Conservation (phyloP, 352 stramenopile genomes). For the Blastocystis sp. region DNA sequence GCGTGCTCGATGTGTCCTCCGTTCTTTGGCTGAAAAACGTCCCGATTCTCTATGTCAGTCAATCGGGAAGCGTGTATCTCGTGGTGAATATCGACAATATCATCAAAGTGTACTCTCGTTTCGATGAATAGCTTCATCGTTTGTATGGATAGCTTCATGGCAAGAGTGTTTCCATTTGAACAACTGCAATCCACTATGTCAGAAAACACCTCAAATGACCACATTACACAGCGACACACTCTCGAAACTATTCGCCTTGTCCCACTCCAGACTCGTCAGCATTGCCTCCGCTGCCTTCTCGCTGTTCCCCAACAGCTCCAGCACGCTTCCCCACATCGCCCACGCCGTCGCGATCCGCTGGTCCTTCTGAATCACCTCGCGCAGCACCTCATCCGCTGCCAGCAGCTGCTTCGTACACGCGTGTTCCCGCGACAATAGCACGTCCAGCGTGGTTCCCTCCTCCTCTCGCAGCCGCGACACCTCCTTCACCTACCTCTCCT, state of each 20-base stretch:
- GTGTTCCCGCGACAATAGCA: background rate
- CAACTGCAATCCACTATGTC: background rate
- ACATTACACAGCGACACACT: background rate
- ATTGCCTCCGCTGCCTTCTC: background rate
- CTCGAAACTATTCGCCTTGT: constrained; percentile 8
- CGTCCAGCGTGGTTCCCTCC: background rate
- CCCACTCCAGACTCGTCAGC: background rate
- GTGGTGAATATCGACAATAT: constrained; percentile 9
- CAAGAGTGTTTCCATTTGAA: background rate
- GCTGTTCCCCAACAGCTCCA: background rate
- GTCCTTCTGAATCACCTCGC: background rate
- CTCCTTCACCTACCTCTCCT: background rate
- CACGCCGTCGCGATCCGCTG: background rate
- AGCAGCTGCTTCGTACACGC: background rate
- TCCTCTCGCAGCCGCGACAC: background rate
- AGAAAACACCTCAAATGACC: constrained; percentile 47
- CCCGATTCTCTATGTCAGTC: constrained; percentile 15
- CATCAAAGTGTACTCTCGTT: background rate
- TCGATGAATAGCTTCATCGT: background rate
- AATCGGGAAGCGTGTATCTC: constrained; percentile 18
- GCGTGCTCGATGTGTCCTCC: background rate
- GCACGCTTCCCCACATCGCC: background rate
- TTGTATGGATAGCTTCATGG: background rate
- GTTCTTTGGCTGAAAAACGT: constrained; percentile 19
- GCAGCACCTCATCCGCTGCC: background rate